Conservation (phyloP, 306 rosid genomes). For the Cucurbita argyrosperma region DNA sequence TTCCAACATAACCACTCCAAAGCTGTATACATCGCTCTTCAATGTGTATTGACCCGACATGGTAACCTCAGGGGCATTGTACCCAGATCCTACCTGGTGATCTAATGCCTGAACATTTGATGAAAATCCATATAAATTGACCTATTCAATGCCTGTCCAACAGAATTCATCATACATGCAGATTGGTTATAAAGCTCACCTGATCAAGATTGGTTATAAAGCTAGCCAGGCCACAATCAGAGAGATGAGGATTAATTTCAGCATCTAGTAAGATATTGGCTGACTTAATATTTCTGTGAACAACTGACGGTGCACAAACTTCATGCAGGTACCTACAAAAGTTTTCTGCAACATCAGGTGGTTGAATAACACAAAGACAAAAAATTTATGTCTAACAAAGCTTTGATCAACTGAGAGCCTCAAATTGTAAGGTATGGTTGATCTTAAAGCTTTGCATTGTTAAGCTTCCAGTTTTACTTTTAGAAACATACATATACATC, state of each 20-base stretch:
- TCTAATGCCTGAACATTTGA: conserved; percentile 40
- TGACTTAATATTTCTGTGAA: conserved; percentile 79
- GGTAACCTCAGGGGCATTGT: conserved; percentile 72
- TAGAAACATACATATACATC: not conserved
- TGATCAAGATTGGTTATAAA: conserved; percentile 32
- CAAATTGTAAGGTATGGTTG: not conserved
- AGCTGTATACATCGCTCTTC: conserved; percentile 83
- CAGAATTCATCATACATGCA: not conserved
- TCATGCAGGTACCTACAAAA: conserved; percentile 78
- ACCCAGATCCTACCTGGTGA: conserved; percentile 60
- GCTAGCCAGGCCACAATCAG: conserved; percentile 79
- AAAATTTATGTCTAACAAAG: not conserved
- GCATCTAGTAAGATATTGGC: conserved; percentile 75
- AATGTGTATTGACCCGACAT: conserved; percentile 64
- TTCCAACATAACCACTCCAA: conserved; percentile 95
- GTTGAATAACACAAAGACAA: not conserved
- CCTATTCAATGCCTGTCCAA: not conserved
- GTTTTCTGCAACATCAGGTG: not conserved
- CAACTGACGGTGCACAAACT: conserved; percentile 88
- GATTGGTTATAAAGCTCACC: conserved; percentile 27
- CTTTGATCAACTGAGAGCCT: not conserved
- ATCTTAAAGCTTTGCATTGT: not conserved
- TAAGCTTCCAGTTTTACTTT: not conserved
- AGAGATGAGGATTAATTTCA: conserved; percentile 87
- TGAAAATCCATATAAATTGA: not conserved